phyloP scores from a whole-genome alignment of 2,329 filamentous ascomycete genomes.

The Gnomoniopsis smithogilvyi region DNA sequence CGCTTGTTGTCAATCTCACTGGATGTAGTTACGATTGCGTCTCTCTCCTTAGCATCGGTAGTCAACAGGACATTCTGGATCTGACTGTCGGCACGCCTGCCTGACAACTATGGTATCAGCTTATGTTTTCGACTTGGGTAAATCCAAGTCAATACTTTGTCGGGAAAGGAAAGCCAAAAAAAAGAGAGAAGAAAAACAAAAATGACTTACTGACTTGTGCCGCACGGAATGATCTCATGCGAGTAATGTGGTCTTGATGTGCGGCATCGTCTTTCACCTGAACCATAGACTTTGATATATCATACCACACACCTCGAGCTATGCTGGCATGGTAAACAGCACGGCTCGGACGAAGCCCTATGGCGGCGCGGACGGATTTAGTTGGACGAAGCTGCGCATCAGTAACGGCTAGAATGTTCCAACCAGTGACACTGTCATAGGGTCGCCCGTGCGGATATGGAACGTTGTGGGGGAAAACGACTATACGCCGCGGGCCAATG shows the following conservation, averaged over 20 bases:
- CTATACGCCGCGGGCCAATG: slow-evolving; percentile 24
- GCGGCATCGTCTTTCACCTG: slow-evolving; percentile 11
- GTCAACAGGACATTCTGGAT: not conserved
- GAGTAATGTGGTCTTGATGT: not conserved
- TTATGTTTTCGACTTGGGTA: no score
- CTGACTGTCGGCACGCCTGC: not conserved
- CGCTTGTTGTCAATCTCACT: not conserved
- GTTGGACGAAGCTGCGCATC: slow-evolving; percentile 13
- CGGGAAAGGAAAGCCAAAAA: no score
- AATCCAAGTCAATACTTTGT: no score
- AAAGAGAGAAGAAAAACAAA: no score
- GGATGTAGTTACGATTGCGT: not conserved
- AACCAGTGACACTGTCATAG: not conserved
- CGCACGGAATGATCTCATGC: not conserved
- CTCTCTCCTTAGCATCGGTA: not conserved
- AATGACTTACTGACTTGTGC: not conserved
- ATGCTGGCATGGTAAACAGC: slow-evolving; percentile 3
- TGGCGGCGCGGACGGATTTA: slow-evolving; percentile 1
- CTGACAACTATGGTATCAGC: not conserved
- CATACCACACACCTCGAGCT: slow-evolving; percentile 8
- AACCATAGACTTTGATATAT: slow-evolving; percentile 12
- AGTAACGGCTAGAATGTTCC: slow-evolving; percentile 11
- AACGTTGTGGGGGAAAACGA: slow-evolving; percentile 22
- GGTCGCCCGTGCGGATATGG: slow-evolving; percentile 1
- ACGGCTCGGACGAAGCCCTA: slow-evolving; percentile 3